Percentiles rank a stretch among this genome's conserved stretches.
Evolutionary conservation across 2,329 filamentous ascomycete genomes (phyloP).

Genomic region (Seiridium cupressi): DNA sequence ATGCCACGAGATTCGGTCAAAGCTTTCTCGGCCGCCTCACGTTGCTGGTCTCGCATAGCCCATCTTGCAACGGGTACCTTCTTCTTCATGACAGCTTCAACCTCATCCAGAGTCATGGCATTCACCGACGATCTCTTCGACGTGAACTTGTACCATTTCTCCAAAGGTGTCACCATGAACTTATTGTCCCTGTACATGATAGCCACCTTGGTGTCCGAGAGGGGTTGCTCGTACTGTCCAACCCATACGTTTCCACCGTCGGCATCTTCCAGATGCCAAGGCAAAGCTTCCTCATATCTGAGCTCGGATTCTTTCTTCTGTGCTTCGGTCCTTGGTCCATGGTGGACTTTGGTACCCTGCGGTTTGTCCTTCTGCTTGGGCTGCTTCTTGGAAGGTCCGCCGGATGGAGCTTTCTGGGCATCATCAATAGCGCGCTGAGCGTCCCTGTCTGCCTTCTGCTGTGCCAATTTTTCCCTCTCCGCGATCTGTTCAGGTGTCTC

Average conservation of each 20-base stretch:
- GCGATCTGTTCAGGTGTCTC: constrained; percentile 49
- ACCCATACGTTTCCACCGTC: constrained; percentile 95
- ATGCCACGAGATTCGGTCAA: constrained; percentile 60
- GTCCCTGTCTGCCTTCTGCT: constrained; percentile 74
- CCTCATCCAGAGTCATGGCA: constrained; percentile 77
- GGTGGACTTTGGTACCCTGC: constrained; percentile 74
- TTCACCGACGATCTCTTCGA: constrained; percentile 74
- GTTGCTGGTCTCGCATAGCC: constrained; percentile 63
- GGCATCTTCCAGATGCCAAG: constrained; percentile 96
- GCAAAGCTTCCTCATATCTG: constrained; percentile 91
- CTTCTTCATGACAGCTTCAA: constrained; percentile 78
- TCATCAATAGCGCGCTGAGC: constrained; percentile 83
- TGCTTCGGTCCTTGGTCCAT: constrained; percentile 76
- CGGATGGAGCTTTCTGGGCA: constrained; percentile 88
- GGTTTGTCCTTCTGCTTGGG: constrained; percentile 70
- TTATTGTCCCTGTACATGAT: constrained; percentile 67
- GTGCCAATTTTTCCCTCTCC: constrained; percentile 64
- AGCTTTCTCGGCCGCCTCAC: constrained; percentile 54
- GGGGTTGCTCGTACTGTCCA: constrained; percentile 82
- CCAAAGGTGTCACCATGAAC: constrained; percentile 85
- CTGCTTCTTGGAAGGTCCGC: constrained; percentile 41
- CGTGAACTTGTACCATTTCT: constrained; percentile 92
- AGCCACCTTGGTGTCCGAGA: constrained; percentile 83
- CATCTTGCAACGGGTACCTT: constrained; percentile 76
- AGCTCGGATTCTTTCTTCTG: constrained; percentile 70